phyloP scores from a whole-genome alignment of 306 rosid genomes.

The Purshia tridentata region DNA sequence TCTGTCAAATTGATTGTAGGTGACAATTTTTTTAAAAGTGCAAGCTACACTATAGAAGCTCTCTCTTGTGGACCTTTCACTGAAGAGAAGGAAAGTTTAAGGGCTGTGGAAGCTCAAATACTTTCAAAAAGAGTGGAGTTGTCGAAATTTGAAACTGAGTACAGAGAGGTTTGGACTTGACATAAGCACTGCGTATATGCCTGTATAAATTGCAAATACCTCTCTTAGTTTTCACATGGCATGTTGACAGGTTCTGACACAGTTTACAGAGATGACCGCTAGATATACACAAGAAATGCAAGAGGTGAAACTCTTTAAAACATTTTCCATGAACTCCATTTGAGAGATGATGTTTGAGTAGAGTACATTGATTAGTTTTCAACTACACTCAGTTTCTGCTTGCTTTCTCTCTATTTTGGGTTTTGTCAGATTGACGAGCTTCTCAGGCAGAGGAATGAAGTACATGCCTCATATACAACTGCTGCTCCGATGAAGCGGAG shows the following conservation, averaged over 20 bases:
- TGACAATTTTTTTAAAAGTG: slow-evolving; percentile 97
- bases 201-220: slow-evolving; percentile 6
- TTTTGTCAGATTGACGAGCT: slow-evolving; percentile 78
- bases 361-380: neutral
- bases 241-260: slow-evolving; percentile 74
- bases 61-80: slow-evolving; percentile 68
- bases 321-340: slow-evolving; percentile 7
- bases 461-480: slow-evolving; percentile 75
- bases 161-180: slow-evolving; percentile 68
- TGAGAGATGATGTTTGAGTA: neutral
- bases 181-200: slow-evolving; percentile 21
- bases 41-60: slow-evolving; percentile 85
- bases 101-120: slow-evolving; percentile 74
- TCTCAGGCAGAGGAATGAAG: slow-evolving; percentile 85
- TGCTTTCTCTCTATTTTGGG: slow-evolving; percentile 6
- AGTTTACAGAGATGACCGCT: slow-evolving; percentile 90
- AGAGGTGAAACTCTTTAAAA: slow-evolving; percentile 43
- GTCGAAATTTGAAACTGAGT: slow-evolving; percentile 93
- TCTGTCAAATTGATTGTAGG: slow-evolving; percentile 49
- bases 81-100: slow-evolving; percentile 74
- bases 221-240: slow-evolving; percentile 16
- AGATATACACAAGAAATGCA: slow-evolving; percentile 95
- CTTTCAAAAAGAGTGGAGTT: slow-evolving; percentile 86
- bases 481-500: slow-evolving; percentile 72
- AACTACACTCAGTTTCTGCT: slow-evolving; percentile 2